These are phyloP conservation scores for Apiotrichum gamsii DNA, from an alignment of 1,284 basidiomycete genomes.

Conservation along the genomic window DNA sequence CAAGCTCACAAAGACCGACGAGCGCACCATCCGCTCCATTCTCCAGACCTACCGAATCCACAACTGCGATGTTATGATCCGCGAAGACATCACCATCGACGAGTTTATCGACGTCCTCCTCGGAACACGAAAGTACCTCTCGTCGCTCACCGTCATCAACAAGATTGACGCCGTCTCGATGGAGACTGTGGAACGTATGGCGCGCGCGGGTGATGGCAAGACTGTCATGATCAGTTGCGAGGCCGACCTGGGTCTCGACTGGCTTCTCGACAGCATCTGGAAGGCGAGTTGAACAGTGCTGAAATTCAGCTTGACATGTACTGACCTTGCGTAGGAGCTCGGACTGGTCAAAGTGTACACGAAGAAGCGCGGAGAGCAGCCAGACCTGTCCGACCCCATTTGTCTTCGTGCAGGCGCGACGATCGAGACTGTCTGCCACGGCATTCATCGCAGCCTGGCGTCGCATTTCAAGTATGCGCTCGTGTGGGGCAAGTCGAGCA, in stretches of 20 bases:
- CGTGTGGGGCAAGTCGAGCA: slow-evolving; percentile 86
- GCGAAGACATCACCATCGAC: slow-evolving; percentile 93
- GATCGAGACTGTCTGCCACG: slow-evolving; percentile 89
- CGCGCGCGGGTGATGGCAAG: slow-evolving; percentile 64
- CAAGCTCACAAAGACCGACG: slow-evolving; percentile 89
- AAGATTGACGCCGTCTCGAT: slow-evolving; percentile 84
- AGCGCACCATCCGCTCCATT: slow-evolving; percentile 87
- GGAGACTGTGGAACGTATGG: slow-evolving; percentile 81
- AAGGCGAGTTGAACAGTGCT: slow-evolving; percentile 44
- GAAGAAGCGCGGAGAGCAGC: slow-evolving; percentile 89
- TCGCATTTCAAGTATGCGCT: slow-evolving; percentile 82
- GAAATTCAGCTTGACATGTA: slow-evolving; percentile 17
- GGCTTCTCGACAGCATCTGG: slow-evolving; percentile 86
- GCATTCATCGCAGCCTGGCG: slow-evolving; percentile 81
- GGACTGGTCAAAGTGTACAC: slow-evolving; percentile 88
- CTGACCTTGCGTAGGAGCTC: slow-evolving; percentile 51
- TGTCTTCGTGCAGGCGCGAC: slow-evolving; percentile 87
- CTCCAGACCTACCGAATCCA: slow-evolving; percentile 79
- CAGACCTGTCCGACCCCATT: slow-evolving; percentile 87
- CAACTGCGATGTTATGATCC: slow-evolving; percentile 93
- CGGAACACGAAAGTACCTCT: slow-evolving; percentile 86
- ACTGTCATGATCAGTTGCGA: slow-evolving; percentile 93
- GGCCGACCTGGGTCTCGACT: slow-evolving; percentile 79
- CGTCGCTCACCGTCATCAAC: slow-evolving; percentile 90
- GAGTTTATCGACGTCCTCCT: slow-evolving; percentile 97